Percentiles rank a stretch among this genome's conserved stretches.
Evolutionary conservation across 495 filamentous ascomycete genomes (phyloP).

Genomic region (Aspergillus saccharolyticus): DNA sequence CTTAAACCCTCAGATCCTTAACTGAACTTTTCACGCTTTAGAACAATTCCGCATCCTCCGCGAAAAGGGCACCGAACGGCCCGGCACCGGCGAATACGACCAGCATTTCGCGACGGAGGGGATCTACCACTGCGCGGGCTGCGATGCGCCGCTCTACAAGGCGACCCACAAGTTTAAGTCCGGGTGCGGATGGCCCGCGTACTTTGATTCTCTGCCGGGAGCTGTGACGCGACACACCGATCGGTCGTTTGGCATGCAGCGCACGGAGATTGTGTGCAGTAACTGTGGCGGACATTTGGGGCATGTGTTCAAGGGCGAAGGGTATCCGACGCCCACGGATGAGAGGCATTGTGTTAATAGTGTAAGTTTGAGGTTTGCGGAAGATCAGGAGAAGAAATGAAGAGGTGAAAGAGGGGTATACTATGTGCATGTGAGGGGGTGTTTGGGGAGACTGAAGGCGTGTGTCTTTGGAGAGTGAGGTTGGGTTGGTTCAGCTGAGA

Average conservation of each 20-base stretch:
- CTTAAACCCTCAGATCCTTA: too few species aligned
- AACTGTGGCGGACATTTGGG: conserved; percentile 95
- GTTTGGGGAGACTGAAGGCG: too few species aligned
- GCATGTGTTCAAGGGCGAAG: conserved; percentile 97
- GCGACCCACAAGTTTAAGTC: conserved; percentile 91
- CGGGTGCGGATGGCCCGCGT: conserved; percentile 96
- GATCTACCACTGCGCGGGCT: conserved; percentile 80
- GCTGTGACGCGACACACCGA: conserved; percentile 81
- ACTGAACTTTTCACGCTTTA: too few species aligned
- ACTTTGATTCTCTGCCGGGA: conserved; percentile 88
- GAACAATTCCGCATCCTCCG: conserved; percentile 94
- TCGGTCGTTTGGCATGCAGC: conserved; percentile 68
- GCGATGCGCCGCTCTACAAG: conserved; percentile 81
- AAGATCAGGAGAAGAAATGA: conserved; percentile 46
- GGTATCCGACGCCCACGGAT: conserved; percentile 83
- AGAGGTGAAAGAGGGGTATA: conserved; percentile 19
- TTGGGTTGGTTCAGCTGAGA: too few species aligned
- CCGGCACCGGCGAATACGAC: conserved; percentile 77
- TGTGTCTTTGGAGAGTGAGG: too few species aligned
- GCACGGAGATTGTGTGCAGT: conserved; percentile 88
- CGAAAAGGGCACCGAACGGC: conserved; percentile 81
- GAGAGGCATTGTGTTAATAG: conserved; percentile 98
- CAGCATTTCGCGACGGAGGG: conserved; percentile 72
- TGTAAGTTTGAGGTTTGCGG: conserved; percentile 77
- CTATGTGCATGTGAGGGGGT: too few species aligned